These are phyloP conservation scores for Calonectria ilicicola DNA, from an alignment of 2,329 filamentous ascomycete species.

Conservation along the genomic window DNA sequence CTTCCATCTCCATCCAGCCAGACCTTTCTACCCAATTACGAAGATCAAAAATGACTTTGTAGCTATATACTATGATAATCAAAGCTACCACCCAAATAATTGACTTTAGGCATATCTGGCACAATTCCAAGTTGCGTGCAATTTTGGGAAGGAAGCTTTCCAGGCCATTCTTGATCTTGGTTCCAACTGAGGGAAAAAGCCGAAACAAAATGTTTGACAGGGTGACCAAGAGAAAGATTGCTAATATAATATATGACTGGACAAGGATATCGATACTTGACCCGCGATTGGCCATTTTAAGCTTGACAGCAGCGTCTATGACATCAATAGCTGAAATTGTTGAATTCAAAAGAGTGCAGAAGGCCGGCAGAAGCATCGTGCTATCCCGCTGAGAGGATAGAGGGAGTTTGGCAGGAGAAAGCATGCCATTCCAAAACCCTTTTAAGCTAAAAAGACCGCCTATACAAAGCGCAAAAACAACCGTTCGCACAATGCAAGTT, in stretches of 20 bases:
- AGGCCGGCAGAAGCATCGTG: neutral
- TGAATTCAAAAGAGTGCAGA: neutral
- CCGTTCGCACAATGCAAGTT: neutral
- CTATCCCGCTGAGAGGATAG: neutral
- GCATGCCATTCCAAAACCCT: neutral
- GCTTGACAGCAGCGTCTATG: neutral
- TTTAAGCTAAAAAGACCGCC: neutral
- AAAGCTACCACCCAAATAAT: neutral
- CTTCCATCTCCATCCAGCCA: neutral
- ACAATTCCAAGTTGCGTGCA: neutral
- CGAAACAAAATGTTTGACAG: neutral
- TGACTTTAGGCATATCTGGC: neutral
- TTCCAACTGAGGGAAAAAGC: too few relatives aligned
- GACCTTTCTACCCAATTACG: neutral
- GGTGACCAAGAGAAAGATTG: neutral
- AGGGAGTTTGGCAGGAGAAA: neutral
- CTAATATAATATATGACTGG: neutral
- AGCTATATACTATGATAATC: neutral
- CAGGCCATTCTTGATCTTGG: neutral
- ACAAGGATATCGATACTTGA: neutral
- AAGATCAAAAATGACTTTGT: neutral
- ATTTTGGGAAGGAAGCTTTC: neutral
- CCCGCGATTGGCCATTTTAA: neutral
- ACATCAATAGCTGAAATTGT: neutral
- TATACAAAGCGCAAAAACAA: neutral